These are phyloP conservation scores for Fusarium denticulatum DNA, from an alignment of 2,329 filamentous ascomycete species.

Conservation along the genomic window DNA sequence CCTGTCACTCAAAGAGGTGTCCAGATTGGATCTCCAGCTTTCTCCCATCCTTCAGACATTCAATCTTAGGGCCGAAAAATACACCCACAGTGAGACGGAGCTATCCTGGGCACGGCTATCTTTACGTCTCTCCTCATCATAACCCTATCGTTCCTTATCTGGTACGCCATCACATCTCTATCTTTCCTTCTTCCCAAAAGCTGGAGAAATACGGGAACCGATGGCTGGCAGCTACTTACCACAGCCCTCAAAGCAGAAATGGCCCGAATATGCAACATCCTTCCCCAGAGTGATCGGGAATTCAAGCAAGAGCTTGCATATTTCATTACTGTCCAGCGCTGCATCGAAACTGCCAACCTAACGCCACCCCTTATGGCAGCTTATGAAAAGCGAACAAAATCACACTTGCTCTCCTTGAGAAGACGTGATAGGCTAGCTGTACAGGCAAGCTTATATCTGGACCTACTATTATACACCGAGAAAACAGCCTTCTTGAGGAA, in stretches of 20 bases:
- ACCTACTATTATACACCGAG: background rate
- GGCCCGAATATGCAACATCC: no score
- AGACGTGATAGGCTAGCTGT: background rate
- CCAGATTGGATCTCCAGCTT: background rate
- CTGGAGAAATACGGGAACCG: no score
- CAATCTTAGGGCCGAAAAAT: background rate
- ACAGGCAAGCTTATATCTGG: background rate
- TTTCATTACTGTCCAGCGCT: background rate
- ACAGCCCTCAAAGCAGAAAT: no score
- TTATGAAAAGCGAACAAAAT: no score
- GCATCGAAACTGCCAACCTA: background rate
- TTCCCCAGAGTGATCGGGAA: no score
- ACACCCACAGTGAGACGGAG: no score
- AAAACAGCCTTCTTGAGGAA: accelerated
- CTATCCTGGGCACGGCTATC: background rate
- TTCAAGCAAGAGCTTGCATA: no score
- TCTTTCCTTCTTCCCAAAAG: no score
- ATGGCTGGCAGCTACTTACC: no score
- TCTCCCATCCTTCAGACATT: background rate
- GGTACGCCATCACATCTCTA: no score
- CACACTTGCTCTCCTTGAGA: background rate
- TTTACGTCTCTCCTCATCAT: no score
- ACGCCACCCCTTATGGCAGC: background rate
- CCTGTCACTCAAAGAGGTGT: background rate
- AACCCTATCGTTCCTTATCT: no score